phyloP scores from a whole-genome alignment of 805 yeast species.

The Suhomyces sp. region DNA sequence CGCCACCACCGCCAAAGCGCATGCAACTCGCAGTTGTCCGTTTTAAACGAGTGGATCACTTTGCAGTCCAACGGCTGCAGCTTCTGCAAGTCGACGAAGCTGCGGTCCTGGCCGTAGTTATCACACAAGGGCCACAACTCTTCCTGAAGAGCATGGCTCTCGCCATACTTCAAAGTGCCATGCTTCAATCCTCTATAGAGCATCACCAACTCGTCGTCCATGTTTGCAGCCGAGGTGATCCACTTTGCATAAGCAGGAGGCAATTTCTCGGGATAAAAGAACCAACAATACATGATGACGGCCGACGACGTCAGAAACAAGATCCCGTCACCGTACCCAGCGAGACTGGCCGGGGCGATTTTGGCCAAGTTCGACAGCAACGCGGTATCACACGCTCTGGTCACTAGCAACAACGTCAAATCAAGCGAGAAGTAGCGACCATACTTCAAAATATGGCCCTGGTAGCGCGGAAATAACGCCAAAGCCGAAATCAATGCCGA shows the following conservation, averaged over 20 bases:
- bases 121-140: conserved; percentile 30
- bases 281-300: conserved; percentile 39
- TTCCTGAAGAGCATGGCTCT: conserved; percentile 23
- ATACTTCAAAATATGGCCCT: conserved; percentile 25
- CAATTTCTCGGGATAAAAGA: conserved; percentile 35
- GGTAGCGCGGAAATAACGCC: conserved; percentile 30
- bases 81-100: conserved; percentile 23
- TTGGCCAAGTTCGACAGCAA: conserved; percentile 19
- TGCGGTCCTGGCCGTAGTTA: conserved; percentile 32
- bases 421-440: conserved; percentile 35
- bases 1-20: conserved; percentile 44
- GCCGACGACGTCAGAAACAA: conserved; percentile 28
- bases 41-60: conserved; percentile 39
- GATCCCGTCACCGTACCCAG: conserved; percentile 24
- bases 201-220: conserved; percentile 40
- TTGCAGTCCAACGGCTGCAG: conserved; percentile 38
- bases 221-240: conserved; percentile 49
- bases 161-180: conserved; percentile 35
- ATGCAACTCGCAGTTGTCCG: conserved; percentile 43
- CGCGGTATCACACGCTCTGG: conserved; percentile 36
- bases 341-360: conserved; percentile 6
- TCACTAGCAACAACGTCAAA: conserved; percentile 33
- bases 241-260: conserved; percentile 46
- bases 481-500: conserved; percentile 28
- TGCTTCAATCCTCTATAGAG: conserved; percentile 30